Conservation (phyloP, 257 asterid species). For the Nicotiana paniculata region DNA sequence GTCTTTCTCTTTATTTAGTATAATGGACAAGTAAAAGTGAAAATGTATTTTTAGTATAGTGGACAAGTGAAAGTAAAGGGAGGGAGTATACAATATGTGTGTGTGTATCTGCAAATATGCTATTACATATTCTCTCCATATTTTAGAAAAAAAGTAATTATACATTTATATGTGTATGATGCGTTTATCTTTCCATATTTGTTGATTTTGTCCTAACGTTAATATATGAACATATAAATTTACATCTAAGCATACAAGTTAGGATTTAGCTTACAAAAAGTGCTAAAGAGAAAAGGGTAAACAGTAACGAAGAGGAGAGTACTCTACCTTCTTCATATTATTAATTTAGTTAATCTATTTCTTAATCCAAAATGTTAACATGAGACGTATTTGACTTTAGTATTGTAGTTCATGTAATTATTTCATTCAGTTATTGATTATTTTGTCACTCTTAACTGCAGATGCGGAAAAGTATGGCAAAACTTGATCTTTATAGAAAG, state of each 20-base stretch:
- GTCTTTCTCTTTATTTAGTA: too few relatives aligned
- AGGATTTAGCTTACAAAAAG: too few relatives aligned
- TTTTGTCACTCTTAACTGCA: conserved; percentile 1
- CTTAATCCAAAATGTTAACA: neutral
- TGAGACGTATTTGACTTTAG: neutral
- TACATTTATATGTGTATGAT: neutral
- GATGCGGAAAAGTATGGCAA: conserved; percentile 28
- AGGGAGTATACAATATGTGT: too few relatives aligned
- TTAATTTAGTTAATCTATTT: neutral
- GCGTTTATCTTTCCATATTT: neutral
- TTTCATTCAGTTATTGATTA: neutral
- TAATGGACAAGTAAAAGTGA: too few relatives aligned
- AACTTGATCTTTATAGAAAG: conserved; percentile 36
- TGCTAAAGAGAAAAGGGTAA: neutral
- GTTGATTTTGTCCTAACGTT: neutral
- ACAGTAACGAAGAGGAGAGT: neutral
- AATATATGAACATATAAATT: neutral
- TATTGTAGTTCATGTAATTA: neutral
- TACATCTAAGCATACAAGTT: neutral
- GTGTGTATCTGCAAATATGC: neutral
- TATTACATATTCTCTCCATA: neutral
- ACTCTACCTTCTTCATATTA: neutral
- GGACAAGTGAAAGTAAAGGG: too few relatives aligned
- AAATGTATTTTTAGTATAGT: too few relatives aligned
- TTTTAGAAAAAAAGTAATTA: neutral